A percentile compares a stretch with the other conserved stretches of the same genome.
These are phyloP conservation scores for Cercophora scortea DNA, from an alignment of 495 filamentous ascomycete genomes.

Conservation along the genomic window DNA sequence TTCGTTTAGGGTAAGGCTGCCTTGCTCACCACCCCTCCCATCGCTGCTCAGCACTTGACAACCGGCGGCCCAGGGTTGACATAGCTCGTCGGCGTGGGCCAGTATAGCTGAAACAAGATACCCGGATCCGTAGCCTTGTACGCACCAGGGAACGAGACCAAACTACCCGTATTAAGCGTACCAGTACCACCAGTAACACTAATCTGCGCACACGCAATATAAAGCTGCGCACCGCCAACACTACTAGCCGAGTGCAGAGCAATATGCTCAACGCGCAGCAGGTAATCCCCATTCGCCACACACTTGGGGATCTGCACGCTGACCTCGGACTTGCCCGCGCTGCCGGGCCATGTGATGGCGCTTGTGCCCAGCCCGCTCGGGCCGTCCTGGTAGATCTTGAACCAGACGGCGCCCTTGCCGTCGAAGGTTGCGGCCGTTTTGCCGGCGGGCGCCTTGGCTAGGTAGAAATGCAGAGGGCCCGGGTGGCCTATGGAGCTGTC, in stretches of 20 bases:
- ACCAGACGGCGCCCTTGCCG: conserved; percentile 43
- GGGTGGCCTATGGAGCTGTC: conserved; percentile 19
- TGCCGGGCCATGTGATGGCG: conserved; percentile 32
- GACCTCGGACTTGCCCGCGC: conserved; percentile 29
- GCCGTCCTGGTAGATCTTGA: conserved; percentile 44
- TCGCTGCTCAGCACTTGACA: conserved; percentile 15
- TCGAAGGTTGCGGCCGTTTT: conserved; percentile 38
- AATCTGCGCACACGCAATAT: conserved; percentile 41
- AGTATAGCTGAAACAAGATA: conserved; percentile 40
- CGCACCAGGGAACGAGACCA: conserved; percentile 39
- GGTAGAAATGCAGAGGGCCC: conserved; percentile 38
- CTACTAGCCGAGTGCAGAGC: conserved; percentile 38
- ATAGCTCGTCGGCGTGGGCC: conserved; percentile 26
- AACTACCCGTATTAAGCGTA: conserved; percentile 21
- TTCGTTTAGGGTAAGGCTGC: no score
- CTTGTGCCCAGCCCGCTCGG: conserved; percentile 26
- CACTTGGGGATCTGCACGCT: conserved; percentile 38
- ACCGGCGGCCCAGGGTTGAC: conserved; percentile 26
- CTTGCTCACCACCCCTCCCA: neutral
- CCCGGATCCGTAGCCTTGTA: conserved; percentile 38
- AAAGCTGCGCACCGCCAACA: conserved; percentile 47
- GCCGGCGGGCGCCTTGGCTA: conserved; percentile 40
- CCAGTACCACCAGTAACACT: conserved; percentile 33
- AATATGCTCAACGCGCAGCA: conserved; percentile 52
- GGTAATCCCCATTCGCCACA: conserved; percentile 49